phyloP scores from a whole-genome alignment of 768 basidiomycete genomes.

The Cystofilobasidium macerans region DNA sequence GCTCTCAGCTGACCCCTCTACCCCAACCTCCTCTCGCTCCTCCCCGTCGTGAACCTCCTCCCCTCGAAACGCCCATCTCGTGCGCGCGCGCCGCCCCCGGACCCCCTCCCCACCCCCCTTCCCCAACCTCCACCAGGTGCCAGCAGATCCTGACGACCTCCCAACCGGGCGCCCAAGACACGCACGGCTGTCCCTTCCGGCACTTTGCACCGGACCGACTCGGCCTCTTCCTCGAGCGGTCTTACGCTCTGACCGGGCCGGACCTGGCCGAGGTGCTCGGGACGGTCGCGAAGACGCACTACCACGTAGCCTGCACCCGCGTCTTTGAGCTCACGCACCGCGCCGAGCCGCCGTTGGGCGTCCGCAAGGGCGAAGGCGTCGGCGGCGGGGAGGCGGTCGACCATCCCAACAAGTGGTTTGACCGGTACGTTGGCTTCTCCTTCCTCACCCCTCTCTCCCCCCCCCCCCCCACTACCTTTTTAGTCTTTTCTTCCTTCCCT shows the following conservation, averaged over 20 bases:
- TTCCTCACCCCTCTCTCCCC: no score
- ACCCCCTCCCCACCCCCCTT: background rate
- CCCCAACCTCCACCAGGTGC: slow-evolving; percentile 50
- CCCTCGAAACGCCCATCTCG: no score
- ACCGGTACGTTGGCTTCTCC: slow-evolving; percentile 26
- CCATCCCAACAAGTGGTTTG: slow-evolving; percentile 73
- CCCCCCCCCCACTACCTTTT: no score
- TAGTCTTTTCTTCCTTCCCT: no score
- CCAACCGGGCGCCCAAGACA: slow-evolving; percentile 57
- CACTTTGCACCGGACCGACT: slow-evolving; percentile 77
- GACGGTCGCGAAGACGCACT: slow-evolving; percentile 66
- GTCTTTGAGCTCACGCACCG: slow-evolving; percentile 88
- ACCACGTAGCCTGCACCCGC: slow-evolving; percentile 91
- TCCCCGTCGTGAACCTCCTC: no score
- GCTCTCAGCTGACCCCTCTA: background rate
- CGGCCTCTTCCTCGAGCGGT: slow-evolving; percentile 50
- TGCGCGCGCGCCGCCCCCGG: no score
- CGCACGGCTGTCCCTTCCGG: slow-evolving; percentile 85
- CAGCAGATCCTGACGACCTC: slow-evolving; percentile 66
- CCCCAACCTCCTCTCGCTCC: background rate
- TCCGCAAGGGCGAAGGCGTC: slow-evolving; percentile 81
- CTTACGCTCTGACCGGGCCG: slow-evolving; percentile 41
- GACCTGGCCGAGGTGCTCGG: slow-evolving; percentile 75
- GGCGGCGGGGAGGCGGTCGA: slow-evolving; percentile 76
- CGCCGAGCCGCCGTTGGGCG: slow-evolving; percentile 40